These are phyloP conservation scores for Fonsecaea multimorphosa DNA, from an alignment of 2,329 filamentous ascomycete genomes.

Conservation along the genomic window DNA sequence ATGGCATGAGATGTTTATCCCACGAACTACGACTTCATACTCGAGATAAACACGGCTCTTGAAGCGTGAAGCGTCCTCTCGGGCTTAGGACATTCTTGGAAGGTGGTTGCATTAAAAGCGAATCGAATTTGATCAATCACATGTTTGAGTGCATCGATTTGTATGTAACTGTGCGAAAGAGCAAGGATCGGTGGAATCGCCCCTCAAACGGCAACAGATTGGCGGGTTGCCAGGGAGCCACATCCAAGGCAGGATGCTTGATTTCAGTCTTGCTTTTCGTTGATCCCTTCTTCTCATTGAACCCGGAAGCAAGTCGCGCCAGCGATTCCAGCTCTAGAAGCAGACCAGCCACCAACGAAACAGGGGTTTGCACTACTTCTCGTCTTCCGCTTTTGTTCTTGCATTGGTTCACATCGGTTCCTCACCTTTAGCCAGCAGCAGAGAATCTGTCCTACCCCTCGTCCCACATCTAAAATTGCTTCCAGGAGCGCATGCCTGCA, in stretches of 20 bases:
- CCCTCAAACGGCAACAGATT: not conserved
- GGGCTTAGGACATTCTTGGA: not conserved
- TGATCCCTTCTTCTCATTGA: not conserved
- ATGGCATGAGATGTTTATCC: constrained; percentile 20
- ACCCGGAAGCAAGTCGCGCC: not conserved
- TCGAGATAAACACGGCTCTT: not conserved
- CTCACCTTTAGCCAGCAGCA: not conserved
- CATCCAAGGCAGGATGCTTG: not conserved
- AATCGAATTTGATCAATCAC: not conserved
- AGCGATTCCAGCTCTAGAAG: not conserved
- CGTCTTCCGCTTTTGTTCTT: not conserved
- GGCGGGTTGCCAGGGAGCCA: not conserved
- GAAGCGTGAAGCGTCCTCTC: not conserved
- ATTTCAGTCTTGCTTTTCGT: not conserved
- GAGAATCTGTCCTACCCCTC: not conserved
- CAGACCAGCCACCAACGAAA: not conserved
- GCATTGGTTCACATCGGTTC: not conserved
- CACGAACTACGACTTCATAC: not conserved
- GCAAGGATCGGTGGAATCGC: not conserved
- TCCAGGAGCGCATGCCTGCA: not conserved
- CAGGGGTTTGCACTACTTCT: not conserved
- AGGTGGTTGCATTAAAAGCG: not conserved
- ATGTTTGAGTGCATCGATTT: not conserved
- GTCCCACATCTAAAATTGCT: not conserved
- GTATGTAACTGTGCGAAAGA: not conserved